These are phyloP conservation scores for Drosera capensis DNA, from an alignment of 148 eudicot genomes.

Conservation along the genomic window DNA sequence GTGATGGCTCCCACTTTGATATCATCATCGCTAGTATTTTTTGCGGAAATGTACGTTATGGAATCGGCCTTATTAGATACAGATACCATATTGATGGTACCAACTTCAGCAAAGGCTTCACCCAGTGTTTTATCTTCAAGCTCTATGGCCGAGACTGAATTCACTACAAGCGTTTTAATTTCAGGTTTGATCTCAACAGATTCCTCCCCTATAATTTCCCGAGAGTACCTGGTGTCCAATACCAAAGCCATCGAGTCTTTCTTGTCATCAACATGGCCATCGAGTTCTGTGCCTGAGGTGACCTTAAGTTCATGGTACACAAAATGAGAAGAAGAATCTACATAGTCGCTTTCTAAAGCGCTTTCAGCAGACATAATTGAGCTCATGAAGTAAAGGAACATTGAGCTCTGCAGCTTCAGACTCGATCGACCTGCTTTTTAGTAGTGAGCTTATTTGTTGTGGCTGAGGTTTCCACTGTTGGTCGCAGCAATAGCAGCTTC, in stretches of 20 bases:
- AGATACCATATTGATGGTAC: neutral
- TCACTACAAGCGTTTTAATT: neutral
- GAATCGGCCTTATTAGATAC: neutral
- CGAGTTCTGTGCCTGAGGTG: conserved; percentile 48
- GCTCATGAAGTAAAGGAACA: conserved; percentile 13
- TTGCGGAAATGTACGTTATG: conserved; percentile 13
- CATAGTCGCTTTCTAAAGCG: conserved; percentile 2
- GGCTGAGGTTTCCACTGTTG: conserved; percentile 30
- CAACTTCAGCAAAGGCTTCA: too few species aligned
- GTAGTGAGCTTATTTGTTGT: conserved; percentile 18
- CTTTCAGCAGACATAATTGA: conserved; percentile 8
- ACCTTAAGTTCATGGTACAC: conserved; percentile 43
- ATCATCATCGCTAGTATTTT: conserved; percentile 13
- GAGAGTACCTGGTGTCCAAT: conserved; percentile 9
- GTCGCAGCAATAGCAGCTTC: conserved; percentile 56
- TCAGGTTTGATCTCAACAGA: neutral
- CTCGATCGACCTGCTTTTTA: conserved; percentile 19
- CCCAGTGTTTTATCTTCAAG: too few species aligned
- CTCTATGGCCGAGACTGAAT: too few species aligned
- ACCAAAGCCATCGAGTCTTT: conserved; percentile 10
- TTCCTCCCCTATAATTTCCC: conserved; percentile 5
- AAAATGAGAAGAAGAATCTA: conserved; percentile 27
- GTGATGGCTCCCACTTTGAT: conserved; percentile 11
- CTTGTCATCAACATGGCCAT: conserved; percentile 10
- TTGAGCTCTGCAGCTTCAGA: conserved; percentile 22